Base-by-base conservation (phyloP, 139 green algal species). In the Chlamydomonas schloesseri region DNA sequence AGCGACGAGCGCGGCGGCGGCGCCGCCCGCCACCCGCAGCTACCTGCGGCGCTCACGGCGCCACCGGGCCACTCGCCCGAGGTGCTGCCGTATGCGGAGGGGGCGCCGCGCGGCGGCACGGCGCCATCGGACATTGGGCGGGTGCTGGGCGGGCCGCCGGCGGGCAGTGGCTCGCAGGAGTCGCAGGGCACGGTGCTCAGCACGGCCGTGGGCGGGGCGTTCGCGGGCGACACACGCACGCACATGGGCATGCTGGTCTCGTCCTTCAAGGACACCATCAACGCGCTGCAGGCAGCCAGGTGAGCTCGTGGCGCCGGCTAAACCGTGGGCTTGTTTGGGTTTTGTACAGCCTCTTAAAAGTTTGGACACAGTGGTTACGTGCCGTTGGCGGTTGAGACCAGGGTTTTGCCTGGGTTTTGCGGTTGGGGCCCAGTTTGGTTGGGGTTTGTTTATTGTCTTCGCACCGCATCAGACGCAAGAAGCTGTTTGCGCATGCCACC, bases 231-330 rank as follows among this genome's bases (percentile, higher is more conserved):
- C 65, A 84, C 78, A 2, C 78, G 78, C 10, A 84, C 78, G 46
- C 78, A 84, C 78, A 84, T 84, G 78, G 78, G 60, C 67, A 76
- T 85, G 79, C 79, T 85, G 31, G 79, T 85, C 20, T 68, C 79
- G 1, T 85, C 79, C 24, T 85, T 85, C 31, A 85, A 76, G 79
- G 79, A 85, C 47, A 85, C 79, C 26, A 85, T 85, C n/a, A 85
- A 85, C 69, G 65, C 47, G 9, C n/a, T 85, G 65, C 79, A 85
- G 34, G 79, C 79, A 9, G 3, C 14, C 47, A 73, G 79, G 79
- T 85, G 76, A 29, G 18, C 15, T 50, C 8, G 42, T 50, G 42
- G 42, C 42, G 42, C 42, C 8, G 42, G 42, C n/a, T n/a, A n/a
- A n/a, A n/a, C n/a, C n/a, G n/a, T n/a, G n/a, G n/a, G n/a, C n/a